Base-by-base conservation (phyloP, 2,329 filamentous ascomycete genomes). In the Fusarium compactum region DNA sequence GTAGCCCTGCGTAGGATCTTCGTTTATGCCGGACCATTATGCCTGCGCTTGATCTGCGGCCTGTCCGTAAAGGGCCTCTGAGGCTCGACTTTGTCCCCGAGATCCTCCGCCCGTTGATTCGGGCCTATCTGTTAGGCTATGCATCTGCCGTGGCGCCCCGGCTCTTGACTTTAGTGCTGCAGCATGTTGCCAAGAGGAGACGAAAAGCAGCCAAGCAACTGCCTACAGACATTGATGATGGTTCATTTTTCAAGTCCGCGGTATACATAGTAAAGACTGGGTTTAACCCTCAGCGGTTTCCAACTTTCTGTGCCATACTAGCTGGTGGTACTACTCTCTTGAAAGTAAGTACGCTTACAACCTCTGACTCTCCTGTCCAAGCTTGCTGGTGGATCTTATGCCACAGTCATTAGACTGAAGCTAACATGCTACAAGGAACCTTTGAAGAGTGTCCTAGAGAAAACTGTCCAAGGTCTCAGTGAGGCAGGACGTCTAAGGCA, bases 101-200 rank as follows among this genome's bases (percentile, higher is more conserved):
- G 15, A 66, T 83, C 43, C 78, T 90, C 32, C 84, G 86, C 55
- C 89, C 89, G 18, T 77, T 89, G 25, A 73, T 89, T 57, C 85
- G 87, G 62, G 89, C 89, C 48, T 91, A 89, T 77, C 74, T 88
- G 16, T 74, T 90, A 34, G 89, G 88, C 30, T 91, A 90, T 80
- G 85, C 84, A 20, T 90, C 87, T 54, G 82, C 85, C 34, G 87
- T 90, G 10, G 84, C 82, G 29, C 89, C 89, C 15, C 82, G 87
- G 64, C 77, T 90, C 24, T 74, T 89, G 68, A 86, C 85, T 4
- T 77, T 90, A 62, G 69, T 89, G 30, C 75, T 89, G 56, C 83
- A 86, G 68, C 82, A 85, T 73, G 74, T 86, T 66, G 81, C 81
- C 62, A 81, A 78, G 67, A 79, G 77, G 54, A 79, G 77, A 40